A percentile compares a stretch with the other conserved stretches of the same genome.
Conservation (phyloP, 2,329 filamentous ascomycete genomes). For the Talaromyces sp. region DNA sequence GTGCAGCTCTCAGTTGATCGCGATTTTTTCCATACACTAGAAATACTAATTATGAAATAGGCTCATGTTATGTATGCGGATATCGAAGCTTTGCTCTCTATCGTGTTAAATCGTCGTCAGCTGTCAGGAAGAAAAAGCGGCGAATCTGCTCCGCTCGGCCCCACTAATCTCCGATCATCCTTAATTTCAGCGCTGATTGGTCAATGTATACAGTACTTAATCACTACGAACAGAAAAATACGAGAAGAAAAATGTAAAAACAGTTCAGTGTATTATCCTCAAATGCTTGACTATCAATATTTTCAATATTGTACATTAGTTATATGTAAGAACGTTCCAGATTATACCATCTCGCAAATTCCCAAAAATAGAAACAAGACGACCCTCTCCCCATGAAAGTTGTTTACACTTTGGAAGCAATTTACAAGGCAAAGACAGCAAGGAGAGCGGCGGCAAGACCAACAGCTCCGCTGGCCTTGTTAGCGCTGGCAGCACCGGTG, state of each 20-base stretch:
- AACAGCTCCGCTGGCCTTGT: conserved; percentile 17
- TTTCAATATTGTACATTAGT: conserved; percentile 7
- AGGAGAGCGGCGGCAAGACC: conserved; percentile 21
- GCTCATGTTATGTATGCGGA: background rate
- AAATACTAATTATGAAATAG: too few species aligned
- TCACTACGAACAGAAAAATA: background rate
- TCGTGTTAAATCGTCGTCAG: background rate
- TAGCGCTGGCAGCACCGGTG: conserved; percentile 19
- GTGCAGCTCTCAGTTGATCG: background rate
- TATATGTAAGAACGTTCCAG: background rate
- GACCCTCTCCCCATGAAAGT: background rate
- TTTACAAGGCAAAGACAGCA: conserved; percentile 22
- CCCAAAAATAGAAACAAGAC: background rate
- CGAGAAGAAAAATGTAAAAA: background rate
- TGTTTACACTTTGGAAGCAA: background rate
- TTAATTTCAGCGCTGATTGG: background rate
- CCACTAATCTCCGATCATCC: background rate
- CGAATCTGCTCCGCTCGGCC: background rate
- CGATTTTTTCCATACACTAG: background rate
- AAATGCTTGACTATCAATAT: conserved; percentile 3
- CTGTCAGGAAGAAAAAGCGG: background rate
- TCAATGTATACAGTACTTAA: background rate
- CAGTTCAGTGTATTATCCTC: background rate
- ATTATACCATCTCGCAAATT: background rate
- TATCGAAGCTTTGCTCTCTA: background rate